Evolutionary conservation across 2,329 filamentous ascomycete genomes (phyloP).

Genomic region (Paraphaeosphaeria sporulosa): DNA sequence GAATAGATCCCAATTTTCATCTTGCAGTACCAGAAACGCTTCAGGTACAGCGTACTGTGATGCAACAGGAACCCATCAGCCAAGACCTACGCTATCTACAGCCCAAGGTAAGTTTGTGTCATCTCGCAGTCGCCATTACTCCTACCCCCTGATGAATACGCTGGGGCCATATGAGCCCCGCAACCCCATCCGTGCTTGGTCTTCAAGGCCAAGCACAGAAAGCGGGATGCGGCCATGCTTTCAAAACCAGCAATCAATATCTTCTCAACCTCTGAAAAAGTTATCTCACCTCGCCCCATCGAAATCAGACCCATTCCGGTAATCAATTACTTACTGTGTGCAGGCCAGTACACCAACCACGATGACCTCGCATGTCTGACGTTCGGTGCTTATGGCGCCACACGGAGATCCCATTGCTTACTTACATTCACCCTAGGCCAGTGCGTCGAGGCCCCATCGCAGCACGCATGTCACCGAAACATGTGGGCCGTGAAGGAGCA

Average conservation of each 20-base stretch:
- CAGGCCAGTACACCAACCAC: not conserved
- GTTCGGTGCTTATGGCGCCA: not conserved
- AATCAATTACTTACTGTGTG: not conserved
- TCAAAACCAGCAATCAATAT: slow-evolving; percentile 6
- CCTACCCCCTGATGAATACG: slow-evolving; percentile 1
- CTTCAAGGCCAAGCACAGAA: not conserved
- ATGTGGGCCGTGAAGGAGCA: not conserved
- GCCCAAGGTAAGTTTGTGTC: not conserved
- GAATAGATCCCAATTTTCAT: not conserved
- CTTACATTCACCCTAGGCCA: not conserved
- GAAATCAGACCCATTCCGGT: not conserved
- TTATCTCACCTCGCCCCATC: not conserved
- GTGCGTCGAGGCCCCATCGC: not conserved
- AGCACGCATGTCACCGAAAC: not conserved
- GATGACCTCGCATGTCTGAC: not conserved
- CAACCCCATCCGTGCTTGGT: not conserved
- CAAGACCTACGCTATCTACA: not conserved
- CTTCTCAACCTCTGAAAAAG: slow-evolving; percentile 4
- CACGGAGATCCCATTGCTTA: not conserved
- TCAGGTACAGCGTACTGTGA: not conserved
- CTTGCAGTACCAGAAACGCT: not conserved
- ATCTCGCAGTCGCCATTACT: not conserved
- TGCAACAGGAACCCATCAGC: not conserved
- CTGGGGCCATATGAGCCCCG: slow-evolving; percentile 9
- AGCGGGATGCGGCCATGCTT: slow-evolving; percentile 6